These are phyloP conservation scores for Botrytis fragariae DNA, from an alignment of 2,329 filamentous ascomycete genomes.

Conservation along the genomic window DNA sequence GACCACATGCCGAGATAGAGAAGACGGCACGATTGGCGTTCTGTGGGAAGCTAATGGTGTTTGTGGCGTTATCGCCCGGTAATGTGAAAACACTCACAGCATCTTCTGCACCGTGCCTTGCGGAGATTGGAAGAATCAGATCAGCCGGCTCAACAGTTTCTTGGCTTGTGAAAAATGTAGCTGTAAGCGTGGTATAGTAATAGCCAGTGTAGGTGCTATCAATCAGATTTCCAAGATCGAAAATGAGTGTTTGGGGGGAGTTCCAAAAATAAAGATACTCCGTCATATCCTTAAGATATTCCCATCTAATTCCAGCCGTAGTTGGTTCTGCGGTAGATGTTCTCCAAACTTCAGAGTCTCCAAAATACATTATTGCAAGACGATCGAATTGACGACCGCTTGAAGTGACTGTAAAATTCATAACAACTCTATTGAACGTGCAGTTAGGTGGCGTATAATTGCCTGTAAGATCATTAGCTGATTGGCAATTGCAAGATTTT, in stretches of 20 bases:
- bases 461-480: constrained; percentile 43
- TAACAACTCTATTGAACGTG: constrained; percentile 68
- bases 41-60: constrained; percentile 59
- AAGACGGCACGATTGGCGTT: constrained; percentile 69
- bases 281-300: constrained; percentile 76
- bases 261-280: constrained; percentile 67
- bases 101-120: constrained; percentile 48
- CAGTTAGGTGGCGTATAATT: constrained; percentile 65
- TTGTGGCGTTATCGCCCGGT: constrained; percentile 60
- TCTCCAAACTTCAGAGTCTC: constrained; percentile 76
- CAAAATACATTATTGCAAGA: constrained; percentile 71
- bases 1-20: constrained; percentile 74
- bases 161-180: constrained; percentile 62
- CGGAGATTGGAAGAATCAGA: constrained; percentile 65
- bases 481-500: constrained; percentile 16
- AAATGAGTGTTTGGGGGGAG: constrained; percentile 68
- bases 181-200: constrained; percentile 72
- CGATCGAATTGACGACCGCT: constrained; percentile 74
- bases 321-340: constrained; percentile 82
- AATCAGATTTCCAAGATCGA: constrained; percentile 74
- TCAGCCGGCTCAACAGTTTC: constrained; percentile 53
- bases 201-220: constrained; percentile 68
- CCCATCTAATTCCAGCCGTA: constrained; percentile 67
- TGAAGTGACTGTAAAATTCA: constrained; percentile 74
- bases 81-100: constrained; percentile 65